A percentile compares a stretch with the other conserved stretches of the same genome.
phyloP scores from a whole-genome alignment of 2,329 filamentous ascomycete species.

The Clonostachys byssicola region DNA sequence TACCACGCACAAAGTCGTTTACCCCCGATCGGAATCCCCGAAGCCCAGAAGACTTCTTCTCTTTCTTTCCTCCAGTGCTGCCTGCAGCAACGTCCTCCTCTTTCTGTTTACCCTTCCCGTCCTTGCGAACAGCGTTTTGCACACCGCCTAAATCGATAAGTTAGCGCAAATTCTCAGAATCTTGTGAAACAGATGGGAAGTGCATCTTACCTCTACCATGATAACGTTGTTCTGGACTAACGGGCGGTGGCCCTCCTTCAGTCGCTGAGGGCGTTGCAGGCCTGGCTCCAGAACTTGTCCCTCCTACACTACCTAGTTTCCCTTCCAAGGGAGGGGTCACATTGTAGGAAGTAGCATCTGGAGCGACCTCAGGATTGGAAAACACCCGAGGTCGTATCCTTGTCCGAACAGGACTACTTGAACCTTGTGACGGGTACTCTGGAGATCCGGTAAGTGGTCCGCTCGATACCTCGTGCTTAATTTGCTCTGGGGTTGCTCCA shows the following conservation, averaged over 20 bases:
- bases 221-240: conserved; percentile 34
- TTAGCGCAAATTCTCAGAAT: conserved; percentile 2
- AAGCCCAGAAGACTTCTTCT: conserved; percentile 25
- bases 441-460: conserved; percentile 21
- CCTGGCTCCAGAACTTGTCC: conserved; percentile 2
- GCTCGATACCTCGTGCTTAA: conserved; percentile 17
- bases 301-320: conserved; percentile 24
- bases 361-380: conserved; percentile 34
- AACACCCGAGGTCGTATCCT: conserved; percentile 31
- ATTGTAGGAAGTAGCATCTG: conserved; percentile 35
- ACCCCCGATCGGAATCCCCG: conserved; percentile 25
- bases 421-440: neutral
- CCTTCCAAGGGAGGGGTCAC: conserved; percentile 35
- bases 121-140: conserved; percentile 41
- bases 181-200: conserved; percentile 9
- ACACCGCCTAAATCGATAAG: conserved; percentile 30
- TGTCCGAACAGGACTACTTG: conserved; percentile 18
- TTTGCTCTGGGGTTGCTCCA: conserved; percentile 13
- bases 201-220: conserved; percentile 38
- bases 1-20: conserved; percentile 1
- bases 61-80: conserved; percentile 30
- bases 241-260: conserved; percentile 15
- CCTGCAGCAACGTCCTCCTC: conserved; percentile 28
- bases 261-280: conserved; percentile 25
- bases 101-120: conserved; percentile 40